Evolutionary conservation across 257 asterid genomes (phyloP), one percentile per base, ranked within the genome.

Genomic region (Parsonsia alboflavescens): DNA sequence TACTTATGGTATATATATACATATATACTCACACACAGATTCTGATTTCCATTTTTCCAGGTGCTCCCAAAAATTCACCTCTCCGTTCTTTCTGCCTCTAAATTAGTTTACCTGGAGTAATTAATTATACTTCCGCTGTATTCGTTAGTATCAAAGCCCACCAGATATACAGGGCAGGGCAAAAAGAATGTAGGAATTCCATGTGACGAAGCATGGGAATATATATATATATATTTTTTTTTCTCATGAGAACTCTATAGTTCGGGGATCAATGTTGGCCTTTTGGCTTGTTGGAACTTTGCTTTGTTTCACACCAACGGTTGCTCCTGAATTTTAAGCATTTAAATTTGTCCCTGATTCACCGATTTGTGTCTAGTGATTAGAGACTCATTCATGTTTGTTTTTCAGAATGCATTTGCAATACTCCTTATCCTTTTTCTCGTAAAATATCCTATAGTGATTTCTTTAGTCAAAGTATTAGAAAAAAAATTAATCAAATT

Each of bases 161-260:
- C 50, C 70, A 33, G 39, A 33, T 65, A 65, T 39, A 7, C 16
- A 58, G 30, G 70, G 30, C 6, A 42, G n/a, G 50, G 0, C 2
- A 39, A 39, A 64, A 2, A n/a, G 58, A 7, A 1, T 39, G 5
- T 65, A 63, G 70, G 19, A 36, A 19, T 21, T 65, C 39, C 50
- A 64, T 36, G 69, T 64, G 48, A 65, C 68, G 39, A 49, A 65
- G 30, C 61, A 54, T 54, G 61, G 61, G 61, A 54, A 54, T n/a
- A n/a, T n/a, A n/a, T n/a, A n/a, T n/a, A n/a, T n/a, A n/a, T n/a
- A n/a, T n/a, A 54, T 54, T 54, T 7, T 52, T 50, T 17, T 16
- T 16, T 52, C 58, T 50, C 58, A 52, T 52, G 58, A 5, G 58
- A 52, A 52, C 58, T 52, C 16, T 48, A 33, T 33, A 1, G 3